Base-by-base conservation (phyloP, 1,139 yeast species). In the Nakaseomyces nivariensis region DNA sequence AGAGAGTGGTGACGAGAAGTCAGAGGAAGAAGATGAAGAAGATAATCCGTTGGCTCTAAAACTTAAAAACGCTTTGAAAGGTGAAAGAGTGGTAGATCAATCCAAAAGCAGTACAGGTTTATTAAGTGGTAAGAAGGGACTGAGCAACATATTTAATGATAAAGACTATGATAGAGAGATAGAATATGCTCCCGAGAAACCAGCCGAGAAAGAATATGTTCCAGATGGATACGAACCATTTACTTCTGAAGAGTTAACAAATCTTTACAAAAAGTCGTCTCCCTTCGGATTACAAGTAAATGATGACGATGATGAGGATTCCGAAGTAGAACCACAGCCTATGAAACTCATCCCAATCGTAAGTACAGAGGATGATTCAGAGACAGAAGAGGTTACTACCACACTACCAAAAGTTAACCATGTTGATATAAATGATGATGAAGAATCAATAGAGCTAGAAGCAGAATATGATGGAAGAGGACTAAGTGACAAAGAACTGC, bases 201-300 rank as follows among this genome's bases (percentile, higher is more conserved):
- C 51, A 34, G 52, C 51, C 5, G 59, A 57, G 13, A 45, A 58
- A 22, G 57, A 58, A 32, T 57, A 61, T 48, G 46, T 56, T 13
- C 67, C 67, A 9, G 58, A 56, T 41, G 68, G 66, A 4, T 56
- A 58, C 32, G 52, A 49, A 10, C 56, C 57, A 9, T 57, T 62
- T 36, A 49, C 52, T 9, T 45, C 50, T 3, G 54, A 51, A 17
- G 65, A 60, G 45, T 45, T 62, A 13, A 48, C 43, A n/a, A 62
- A 61, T 47, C 49, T 64, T 40, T 55, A 55, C 17, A 24, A 52
- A 43, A 47, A 53, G 32, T 53, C 60, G 0, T 3, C 36, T 8
- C 36, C 36, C n/a, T 58, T 61, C 10, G 31, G 9, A 5, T 10
- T 43, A 7, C 24, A 22, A n/a, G 29, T 43, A 10, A 13, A 7